These are phyloP conservation scores for Suillus hirtellus DNA, from an alignment of 768 basidiomycete species.

Conservation along the genomic window DNA sequence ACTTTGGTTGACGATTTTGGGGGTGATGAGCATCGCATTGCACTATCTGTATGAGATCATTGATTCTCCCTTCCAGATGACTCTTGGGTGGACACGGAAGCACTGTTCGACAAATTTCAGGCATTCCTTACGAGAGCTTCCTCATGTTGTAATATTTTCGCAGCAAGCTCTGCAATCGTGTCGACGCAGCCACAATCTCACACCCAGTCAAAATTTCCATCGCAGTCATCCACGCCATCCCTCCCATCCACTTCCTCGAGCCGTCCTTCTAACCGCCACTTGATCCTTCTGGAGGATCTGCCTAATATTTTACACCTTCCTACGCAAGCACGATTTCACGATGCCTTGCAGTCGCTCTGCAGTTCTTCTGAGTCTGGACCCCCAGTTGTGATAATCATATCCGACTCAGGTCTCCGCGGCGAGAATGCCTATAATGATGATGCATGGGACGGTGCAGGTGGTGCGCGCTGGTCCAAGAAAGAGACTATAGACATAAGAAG, in stretches of 20 bases:
- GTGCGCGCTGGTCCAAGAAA: constrained; percentile 48
- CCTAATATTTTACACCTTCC: constrained; percentile 82
- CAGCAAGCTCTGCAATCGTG: neutral
- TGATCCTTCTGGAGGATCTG: constrained; percentile 86
- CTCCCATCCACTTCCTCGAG: constrained; percentile 15
- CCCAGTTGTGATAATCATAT: constrained; percentile 82
- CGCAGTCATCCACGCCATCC: constrained; percentile 14
- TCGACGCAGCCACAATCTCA: constrained; percentile 3
- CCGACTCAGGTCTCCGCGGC: constrained; percentile 79
- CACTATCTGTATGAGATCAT: neutral
- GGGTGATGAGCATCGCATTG: constrained; percentile 3
- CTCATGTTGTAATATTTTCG: constrained; percentile 57
- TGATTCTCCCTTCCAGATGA: constrained; percentile 15
- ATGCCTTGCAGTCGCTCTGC: constrained; percentile 58
- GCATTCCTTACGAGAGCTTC: constrained; percentile 73
- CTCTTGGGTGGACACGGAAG: constrained; percentile 17
- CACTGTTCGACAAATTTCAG: constrained; percentile 66
- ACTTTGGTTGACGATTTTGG: constrained; percentile 25
- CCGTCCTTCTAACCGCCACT: constrained; percentile 40
- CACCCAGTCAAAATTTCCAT: neutral
- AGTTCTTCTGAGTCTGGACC: constrained; percentile 30
- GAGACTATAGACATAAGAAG: constrained; percentile 66
- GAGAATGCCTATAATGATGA: constrained; percentile 50
- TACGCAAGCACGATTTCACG: constrained; percentile 74
- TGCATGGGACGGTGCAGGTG: constrained; percentile 45